Conservation (phyloP, 1,284 basidiomycete species). For the Pulveroboletus sp. region DNA sequence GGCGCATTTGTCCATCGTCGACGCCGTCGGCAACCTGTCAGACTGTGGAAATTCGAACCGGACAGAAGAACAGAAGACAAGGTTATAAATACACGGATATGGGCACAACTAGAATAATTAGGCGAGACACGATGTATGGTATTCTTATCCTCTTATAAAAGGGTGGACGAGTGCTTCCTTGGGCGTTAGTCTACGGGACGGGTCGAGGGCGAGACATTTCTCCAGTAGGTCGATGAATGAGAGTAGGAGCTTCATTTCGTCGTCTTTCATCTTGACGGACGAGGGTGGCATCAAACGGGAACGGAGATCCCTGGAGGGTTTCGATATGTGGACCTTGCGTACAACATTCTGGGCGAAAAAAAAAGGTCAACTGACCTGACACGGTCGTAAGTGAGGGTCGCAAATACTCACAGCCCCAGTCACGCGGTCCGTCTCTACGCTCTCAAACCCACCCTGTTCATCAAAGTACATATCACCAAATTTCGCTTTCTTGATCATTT, state of each 20-base stretch:
- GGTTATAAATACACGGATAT: conserved; percentile 34
- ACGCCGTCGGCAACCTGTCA: conserved; percentile 19
- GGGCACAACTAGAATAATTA: conserved; percentile 22
- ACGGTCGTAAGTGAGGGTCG: conserved; percentile 5
- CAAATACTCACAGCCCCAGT: conserved; percentile 71
- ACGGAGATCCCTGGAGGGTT: conserved; percentile 80
- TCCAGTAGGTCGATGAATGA: conserved; percentile 92
- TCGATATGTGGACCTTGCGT: conserved; percentile 82
- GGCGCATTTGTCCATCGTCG: too few relatives aligned
- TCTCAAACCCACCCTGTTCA: conserved; percentile 81
- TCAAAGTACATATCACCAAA: conserved; percentile 95
- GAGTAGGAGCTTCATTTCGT: conserved; percentile 82
- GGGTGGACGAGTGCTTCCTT: conserved; percentile 87
- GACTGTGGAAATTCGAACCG: conserved; percentile 4
- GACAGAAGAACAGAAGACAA: conserved; percentile 6
- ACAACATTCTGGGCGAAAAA: conserved; percentile 71
- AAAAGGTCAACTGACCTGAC: conserved; percentile 22
- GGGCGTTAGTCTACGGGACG: conserved; percentile 81
- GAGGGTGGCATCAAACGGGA: conserved; percentile 80
- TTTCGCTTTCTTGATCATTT: conserved; percentile 92
- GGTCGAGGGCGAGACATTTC: conserved; percentile 90
- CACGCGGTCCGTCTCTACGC: conserved; percentile 80
- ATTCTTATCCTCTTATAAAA: conserved; percentile 71
- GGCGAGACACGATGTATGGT: conserved; percentile 8
- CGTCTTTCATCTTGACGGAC: conserved; percentile 79